phyloP scores from a whole-genome alignment of 1,139 yeast genomes.

The Groenewaldozyma sp. region DNA sequence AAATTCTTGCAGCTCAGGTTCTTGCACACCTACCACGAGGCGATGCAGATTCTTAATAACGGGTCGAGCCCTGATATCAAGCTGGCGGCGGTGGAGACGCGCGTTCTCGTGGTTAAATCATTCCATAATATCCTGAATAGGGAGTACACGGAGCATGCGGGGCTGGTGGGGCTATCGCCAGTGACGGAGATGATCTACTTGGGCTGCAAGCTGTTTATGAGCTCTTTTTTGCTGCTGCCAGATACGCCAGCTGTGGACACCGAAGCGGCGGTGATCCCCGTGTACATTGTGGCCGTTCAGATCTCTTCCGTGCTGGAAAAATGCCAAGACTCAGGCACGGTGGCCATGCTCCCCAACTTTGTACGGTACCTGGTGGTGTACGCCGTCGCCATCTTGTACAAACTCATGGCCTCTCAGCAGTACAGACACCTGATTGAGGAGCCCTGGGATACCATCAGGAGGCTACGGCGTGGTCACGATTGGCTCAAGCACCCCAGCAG shows the following conservation, averaged over 20 bases:
- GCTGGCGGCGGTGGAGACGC: slow-evolving; percentile 12
- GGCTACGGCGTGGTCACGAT: slow-evolving; percentile 6
- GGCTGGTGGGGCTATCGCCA: slow-evolving; percentile 11
- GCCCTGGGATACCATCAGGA: slow-evolving; percentile 9
- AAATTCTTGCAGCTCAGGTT: slow-evolving; percentile 8
- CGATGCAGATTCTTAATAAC: slow-evolving; percentile 14
- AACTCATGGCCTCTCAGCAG: slow-evolving; percentile 4
- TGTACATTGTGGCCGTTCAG: slow-evolving; percentile 13
- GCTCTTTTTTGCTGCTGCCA: slow-evolving; percentile 16
- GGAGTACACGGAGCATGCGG: slow-evolving; percentile 13
- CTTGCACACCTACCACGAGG: slow-evolving; percentile 9
- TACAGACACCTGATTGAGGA: slow-evolving; percentile 9
- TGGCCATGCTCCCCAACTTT: slow-evolving; percentile 1
- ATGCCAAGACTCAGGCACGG: not conserved
- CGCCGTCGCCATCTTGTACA: slow-evolving; percentile 5
- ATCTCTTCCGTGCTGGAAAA: slow-evolving; percentile 7
- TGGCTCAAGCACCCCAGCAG: not conserved
- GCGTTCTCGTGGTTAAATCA: slow-evolving; percentile 9
- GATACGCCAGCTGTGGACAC: slow-evolving; percentile 14
- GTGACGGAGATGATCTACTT: slow-evolving; percentile 16
- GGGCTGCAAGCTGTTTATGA: slow-evolving; percentile 15
- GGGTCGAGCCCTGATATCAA: slow-evolving; percentile 16
- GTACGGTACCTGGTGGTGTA: slow-evolving; percentile 2
- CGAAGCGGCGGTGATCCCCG: slow-evolving; percentile 13
- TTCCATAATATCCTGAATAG: slow-evolving; percentile 11